phyloP scores from a whole-genome alignment of 1,284 basidiomycete genomes.

The Sanghuangporus sanghuang region DNA sequence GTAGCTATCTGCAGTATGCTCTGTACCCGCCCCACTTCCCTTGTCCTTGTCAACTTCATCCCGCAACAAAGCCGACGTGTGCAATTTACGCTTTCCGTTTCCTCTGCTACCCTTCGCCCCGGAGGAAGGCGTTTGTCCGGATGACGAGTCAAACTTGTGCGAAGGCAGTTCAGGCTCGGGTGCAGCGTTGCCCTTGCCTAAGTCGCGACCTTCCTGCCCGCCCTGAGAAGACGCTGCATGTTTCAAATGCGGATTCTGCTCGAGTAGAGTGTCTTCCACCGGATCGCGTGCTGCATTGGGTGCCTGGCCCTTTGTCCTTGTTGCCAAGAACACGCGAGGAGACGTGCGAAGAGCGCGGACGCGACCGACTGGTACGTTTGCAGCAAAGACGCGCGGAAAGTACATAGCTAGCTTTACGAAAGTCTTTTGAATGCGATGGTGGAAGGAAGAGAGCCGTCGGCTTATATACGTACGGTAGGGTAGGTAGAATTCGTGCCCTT shows the following conservation, averaged over 20 bases:
- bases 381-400: not conserved
- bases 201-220: slow-evolving; percentile 8
- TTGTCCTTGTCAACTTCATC: not conserved
- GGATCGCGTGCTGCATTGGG: slow-evolving; percentile 3
- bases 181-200: slow-evolving; percentile 12
- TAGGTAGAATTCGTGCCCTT: no score
- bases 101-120: not conserved
- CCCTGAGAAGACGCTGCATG: slow-evolving; percentile 7
- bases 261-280: slow-evolving; percentile 8
- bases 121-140: not conserved
- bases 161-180: slow-evolving; percentile 11
- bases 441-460: not conserved
- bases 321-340: not conserved
- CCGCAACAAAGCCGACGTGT: not conserved
- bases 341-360: not conserved
- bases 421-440: not conserved
- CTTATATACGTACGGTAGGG: not conserved
- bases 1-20: slow-evolving; percentile 12
- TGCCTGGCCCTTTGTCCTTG: slow-evolving; percentile 9
- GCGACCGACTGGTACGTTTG: not conserved
- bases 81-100: slow-evolving; percentile 8
- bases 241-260: slow-evolving; percentile 16
- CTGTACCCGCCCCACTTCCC: not conserved
- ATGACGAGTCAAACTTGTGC: not conserved
- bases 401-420: not conserved